phyloP scores from a whole-genome alignment of 2,329 filamentous ascomycete genomes.

The Knufia fluminis region DNA sequence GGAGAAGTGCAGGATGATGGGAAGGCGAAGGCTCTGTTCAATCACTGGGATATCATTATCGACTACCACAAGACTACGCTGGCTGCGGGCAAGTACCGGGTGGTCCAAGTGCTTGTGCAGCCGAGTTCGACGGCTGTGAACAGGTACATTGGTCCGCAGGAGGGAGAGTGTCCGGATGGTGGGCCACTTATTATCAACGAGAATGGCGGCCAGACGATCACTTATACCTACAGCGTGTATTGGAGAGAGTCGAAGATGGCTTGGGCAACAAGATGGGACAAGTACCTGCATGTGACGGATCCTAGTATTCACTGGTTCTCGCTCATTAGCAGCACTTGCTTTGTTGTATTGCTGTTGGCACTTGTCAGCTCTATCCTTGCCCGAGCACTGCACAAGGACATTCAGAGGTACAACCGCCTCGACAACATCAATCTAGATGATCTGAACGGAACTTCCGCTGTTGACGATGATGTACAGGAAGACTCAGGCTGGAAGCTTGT shows the following conservation, averaged over 20 bases:
- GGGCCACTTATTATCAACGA: slow-evolving; percentile 52
- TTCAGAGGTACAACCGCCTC: slow-evolving; percentile 89
- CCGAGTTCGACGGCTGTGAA: slow-evolving; percentile 62
- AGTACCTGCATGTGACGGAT: slow-evolving; percentile 93
- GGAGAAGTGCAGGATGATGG: slow-evolving; percentile 49
- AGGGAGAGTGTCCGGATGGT: slow-evolving; percentile 50
- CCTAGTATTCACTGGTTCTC: slow-evolving; percentile 99
- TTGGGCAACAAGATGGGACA: slow-evolving; percentile 98
- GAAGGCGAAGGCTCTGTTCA: slow-evolving; percentile 61
- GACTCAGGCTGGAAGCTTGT: slow-evolving; percentile 98
- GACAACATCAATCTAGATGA: slow-evolving; percentile 88
- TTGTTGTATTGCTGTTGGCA: slow-evolving; percentile 81
- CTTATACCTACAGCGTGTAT: slow-evolving; percentile 86
- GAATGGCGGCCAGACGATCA: slow-evolving; percentile 55
- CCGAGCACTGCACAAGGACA: slow-evolving; percentile 84
- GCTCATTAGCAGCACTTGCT: slow-evolving; percentile 88
- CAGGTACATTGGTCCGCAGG: slow-evolving; percentile 37
- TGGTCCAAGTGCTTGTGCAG: slow-evolving; percentile 85
- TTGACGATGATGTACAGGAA: slow-evolving; percentile 87
- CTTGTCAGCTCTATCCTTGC: slow-evolving; percentile 90
- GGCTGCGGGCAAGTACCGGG: slow-evolving; percentile 61
- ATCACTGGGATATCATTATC: slow-evolving; percentile 89
- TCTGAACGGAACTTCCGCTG: slow-evolving; percentile 63
- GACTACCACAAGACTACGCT: slow-evolving; percentile 71
- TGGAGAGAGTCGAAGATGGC: slow-evolving; percentile 77